Base-by-base conservation (phyloP, 441 rosid genomes). In the Pelargonium exstipulatum region DNA sequence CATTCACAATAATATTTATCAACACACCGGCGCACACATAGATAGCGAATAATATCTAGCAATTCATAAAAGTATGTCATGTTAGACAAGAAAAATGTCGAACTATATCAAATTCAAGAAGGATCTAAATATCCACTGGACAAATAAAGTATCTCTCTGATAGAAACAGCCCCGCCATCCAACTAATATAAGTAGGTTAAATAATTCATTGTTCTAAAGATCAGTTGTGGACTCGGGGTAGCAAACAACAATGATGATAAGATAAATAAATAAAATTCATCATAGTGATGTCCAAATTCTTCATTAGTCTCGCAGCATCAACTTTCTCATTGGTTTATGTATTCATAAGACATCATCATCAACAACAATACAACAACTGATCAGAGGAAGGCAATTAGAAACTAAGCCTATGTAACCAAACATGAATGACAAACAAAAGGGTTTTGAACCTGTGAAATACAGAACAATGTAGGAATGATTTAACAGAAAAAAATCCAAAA, bases 161-260 rank as follows among this genome's bases (percentile, higher is more conserved):
- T 42, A 42, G 46, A 9, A 42, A 42, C 46, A 42, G 46, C 46
- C 46, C 46, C 9, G 46, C 9, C 46, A 42, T 42, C 10, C 46
- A 42, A 42, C 46, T 42, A 42, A 42, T 9, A 42, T 42, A 42
- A 42, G 46, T 42, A 42, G 1, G 10, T 42, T 42, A 9, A 42
- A 42, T 8, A 42, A 9, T 42, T 42, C 12, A 42, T 9, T 42
- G 46, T 42, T 9, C 46, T 42, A 42, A 42, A 42, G 9, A 42
- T 42, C 46, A 42, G 46, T 42, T 42, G 46, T 42, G 2, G 46
- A 42, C 46, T 42, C 46, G 46, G 46, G 46, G 46, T 51, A 51
- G 58, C 20, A 51, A 51, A 51, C 58, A 51, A 51, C 58, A 51
- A 17, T 51, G 58, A 14, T 51, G 58, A 14, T 51, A 51, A 51